Conservation (phyloP, 73 alveolate species). For the Paramecium pentaurelia region DNA sequence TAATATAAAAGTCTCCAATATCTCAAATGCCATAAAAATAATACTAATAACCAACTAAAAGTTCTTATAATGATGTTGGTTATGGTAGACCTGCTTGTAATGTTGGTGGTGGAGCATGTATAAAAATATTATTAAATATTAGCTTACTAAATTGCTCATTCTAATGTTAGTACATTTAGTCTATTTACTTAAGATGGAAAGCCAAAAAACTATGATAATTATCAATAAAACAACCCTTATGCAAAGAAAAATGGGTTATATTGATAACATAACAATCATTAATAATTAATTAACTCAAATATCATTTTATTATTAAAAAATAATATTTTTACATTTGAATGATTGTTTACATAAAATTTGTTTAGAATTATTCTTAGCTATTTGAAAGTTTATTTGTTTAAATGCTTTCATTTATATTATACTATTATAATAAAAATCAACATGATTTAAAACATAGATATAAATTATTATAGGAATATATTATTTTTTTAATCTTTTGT, state of each 20-base stretch:
- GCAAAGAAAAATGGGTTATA: background rate
- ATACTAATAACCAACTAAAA: background rate
- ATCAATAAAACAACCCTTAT: background rate
- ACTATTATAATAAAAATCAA: too few relatives aligned
- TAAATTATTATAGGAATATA: too few relatives aligned
- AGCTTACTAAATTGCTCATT: conserved; percentile 18
- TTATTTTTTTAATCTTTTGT: too few relatives aligned
- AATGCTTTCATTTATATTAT: too few relatives aligned
- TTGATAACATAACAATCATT: background rate
- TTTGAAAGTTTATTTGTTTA: too few relatives aligned
- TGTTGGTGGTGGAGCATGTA: conserved; percentile 24
- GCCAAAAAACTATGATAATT: conserved; percentile 11
- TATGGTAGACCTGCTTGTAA: background rate
- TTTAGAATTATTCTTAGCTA: too few relatives aligned
- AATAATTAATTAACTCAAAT: background rate
- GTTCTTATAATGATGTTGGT: background rate
- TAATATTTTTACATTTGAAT: too few relatives aligned
- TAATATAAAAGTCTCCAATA: background rate
- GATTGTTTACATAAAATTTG: too few relatives aligned
- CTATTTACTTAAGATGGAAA: conserved; percentile 11
- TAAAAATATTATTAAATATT: background rate
- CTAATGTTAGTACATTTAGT: conserved; percentile 26
- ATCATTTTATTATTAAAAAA: background rate
- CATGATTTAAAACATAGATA: too few relatives aligned
- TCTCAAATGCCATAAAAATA: background rate